Evolutionary conservation across 1,139 yeast genomes (phyloP), one percentile per base, ranked within the genome.

Genomic region (Yamadazyma buinensis): DNA sequence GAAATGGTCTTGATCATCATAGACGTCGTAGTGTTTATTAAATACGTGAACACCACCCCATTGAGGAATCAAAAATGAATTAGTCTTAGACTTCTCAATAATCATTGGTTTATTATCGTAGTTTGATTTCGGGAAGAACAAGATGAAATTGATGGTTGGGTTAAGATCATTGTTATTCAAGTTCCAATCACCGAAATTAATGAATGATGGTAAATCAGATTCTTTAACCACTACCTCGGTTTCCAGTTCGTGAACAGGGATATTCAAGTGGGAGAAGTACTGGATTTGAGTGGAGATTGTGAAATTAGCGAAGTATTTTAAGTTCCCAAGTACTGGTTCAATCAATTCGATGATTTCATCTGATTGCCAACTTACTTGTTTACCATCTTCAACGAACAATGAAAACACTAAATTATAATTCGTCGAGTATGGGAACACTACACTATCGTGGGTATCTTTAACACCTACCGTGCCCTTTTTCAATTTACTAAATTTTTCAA

Each of bases 1-100:
- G 11, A 52, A 44, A 7, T 37, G 37, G 20, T 42, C 48, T 5
- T 46, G 30, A 34, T 59, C 54, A 18, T 47, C 40, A 18, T 56
- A 47, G 28, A 59, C 51, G 18, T 48, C 44, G 17, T 58, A 47
- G 5, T 61, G 55, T 28, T 71, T 64, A 48, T 80, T 77, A 37
- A 74, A 57, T 17, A 81, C 67, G 33, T 61, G 56, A 4, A 82
- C 70, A 3, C 84, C 83, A 15, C 97, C 97, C 95, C 95, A 90
- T 59, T 86, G 95, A 7, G 97, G 95, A 22, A 90, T 75, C 35
- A 85, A 58, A 52, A 84, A 90, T 28, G 92, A 78, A 49, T 83
- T 77, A 35, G 86, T 72, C 1, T 44, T 41, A 0, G 84, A 73
- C 36, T 67, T 59, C 34, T 63, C 71, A 35, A 75, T 69, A 10